Evolutionary conservation across 495 filamentous ascomycete species (phyloP).

Genomic region (Tuber melanosporum): DNA sequence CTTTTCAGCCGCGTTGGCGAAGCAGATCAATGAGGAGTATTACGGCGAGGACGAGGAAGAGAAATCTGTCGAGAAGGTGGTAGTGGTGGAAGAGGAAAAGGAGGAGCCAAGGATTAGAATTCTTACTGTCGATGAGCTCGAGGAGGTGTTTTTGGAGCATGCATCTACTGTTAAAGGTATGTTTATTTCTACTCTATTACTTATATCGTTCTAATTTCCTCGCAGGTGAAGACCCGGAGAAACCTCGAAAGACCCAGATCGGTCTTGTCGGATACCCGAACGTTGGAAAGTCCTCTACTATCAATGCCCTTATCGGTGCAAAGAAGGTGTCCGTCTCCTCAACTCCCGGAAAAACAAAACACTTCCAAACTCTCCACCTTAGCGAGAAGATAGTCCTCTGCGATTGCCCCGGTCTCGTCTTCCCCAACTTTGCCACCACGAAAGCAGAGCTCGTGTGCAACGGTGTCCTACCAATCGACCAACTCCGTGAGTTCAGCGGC

Average conservation of each 20-base stretch:
- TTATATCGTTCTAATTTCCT: conserved; percentile 16
- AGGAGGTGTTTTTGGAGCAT: conserved; percentile 76
- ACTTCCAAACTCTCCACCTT: conserved; percentile 97
- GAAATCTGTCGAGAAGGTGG: conserved; percentile 46
- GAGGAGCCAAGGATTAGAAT: conserved; percentile 67
- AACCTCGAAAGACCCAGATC: conserved; percentile 67
- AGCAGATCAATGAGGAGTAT: conserved; percentile 70
- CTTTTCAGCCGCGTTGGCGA: conserved; percentile 90
- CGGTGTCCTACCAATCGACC: conserved; percentile 94
- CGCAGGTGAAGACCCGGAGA: conserved; percentile 44
- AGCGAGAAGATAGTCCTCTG: conserved; percentile 83
- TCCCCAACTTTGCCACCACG: conserved; percentile 94
- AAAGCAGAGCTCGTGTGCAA: conserved; percentile 96
- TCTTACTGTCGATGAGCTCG: conserved; percentile 83
- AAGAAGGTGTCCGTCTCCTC: conserved; percentile 98
- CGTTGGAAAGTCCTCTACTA: conserved; percentile 97
- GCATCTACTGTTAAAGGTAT: conserved; percentile 54
- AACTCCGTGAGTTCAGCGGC: conserved; percentile 88
- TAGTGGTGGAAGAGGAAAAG: conserved; percentile 41
- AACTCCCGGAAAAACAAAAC: conserved; percentile 97
- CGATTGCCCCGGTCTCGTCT: conserved; percentile 97
- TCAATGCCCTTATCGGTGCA: conserved; percentile 94
- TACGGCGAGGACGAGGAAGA: conserved; percentile 49
- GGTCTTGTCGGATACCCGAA: conserved; percentile 98
- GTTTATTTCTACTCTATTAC: conserved; percentile 8